These are phyloP conservation scores for Aspergillus ellipticus DNA, from an alignment of 495 filamentous ascomycete genomes.

Conservation along the genomic window DNA sequence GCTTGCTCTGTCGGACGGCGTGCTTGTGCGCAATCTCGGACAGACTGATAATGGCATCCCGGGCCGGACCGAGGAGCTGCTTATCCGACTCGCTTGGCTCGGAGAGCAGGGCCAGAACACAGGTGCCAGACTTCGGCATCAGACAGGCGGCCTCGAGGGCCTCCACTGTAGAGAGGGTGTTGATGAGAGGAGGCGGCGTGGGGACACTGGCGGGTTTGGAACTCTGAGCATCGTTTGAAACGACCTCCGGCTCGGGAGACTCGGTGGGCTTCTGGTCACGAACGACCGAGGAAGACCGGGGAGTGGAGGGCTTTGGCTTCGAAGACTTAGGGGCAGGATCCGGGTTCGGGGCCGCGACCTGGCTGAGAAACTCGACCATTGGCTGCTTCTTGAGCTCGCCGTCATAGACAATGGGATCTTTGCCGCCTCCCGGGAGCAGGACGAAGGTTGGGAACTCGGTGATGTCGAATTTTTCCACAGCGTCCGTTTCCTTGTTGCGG, in stretches of 20 bases:
- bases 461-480: constrained; percentile 71
- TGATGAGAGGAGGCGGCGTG: constrained; percentile 35
- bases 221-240: constrained; percentile 32
- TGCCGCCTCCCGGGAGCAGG: constrained; percentile 69
- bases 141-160: constrained; percentile 70
- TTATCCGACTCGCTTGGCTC: constrained; percentile 45
- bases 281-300: constrained; percentile 38
- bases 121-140: constrained; percentile 71
- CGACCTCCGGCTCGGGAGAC: constrained; percentile 41
- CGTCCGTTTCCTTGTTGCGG: constrained; percentile 71
- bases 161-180: constrained; percentile 52
- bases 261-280: constrained; percentile 36
- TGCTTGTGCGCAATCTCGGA: constrained; percentile 75
- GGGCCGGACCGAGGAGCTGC: constrained; percentile 40
- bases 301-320: constrained; percentile 43
- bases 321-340: constrained; percentile 56
- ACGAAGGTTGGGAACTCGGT: constrained; percentile 75
- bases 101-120: constrained; percentile 77
- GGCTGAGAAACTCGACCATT: constrained; percentile 79
- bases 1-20: constrained; percentile 53
- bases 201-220: constrained; percentile 48
- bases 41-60: constrained; percentile 58
- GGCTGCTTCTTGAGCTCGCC: constrained; percentile 84
- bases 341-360: constrained; percentile 69
- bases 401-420: constrained; percentile 67